Conservation (phyloP, 306 rosid genomes). For the Prunus dulcis region DNA sequence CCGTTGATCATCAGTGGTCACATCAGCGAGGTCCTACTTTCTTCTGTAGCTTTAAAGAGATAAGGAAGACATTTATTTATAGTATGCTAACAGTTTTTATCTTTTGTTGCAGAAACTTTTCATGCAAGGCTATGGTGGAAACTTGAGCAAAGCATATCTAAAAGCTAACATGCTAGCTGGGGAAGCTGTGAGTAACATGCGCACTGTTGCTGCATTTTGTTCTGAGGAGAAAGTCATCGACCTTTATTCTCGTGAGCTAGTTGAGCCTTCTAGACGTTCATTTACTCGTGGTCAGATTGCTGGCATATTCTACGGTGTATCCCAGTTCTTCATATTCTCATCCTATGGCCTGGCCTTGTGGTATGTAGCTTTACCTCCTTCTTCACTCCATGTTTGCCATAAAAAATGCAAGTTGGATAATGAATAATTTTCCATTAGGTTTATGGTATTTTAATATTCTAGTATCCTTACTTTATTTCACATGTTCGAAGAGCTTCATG, state of each 20-base stretch:
- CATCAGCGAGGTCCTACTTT: conserved; percentile 73
- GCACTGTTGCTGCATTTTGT: conserved; percentile 96
- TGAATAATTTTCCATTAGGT: background rate
- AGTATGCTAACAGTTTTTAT: background rate
- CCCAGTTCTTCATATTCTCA: conserved; percentile 94
- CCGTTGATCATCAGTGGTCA: conserved; percentile 90
- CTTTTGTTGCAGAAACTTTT: conserved; percentile 75
- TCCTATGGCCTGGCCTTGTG: conserved; percentile 96
- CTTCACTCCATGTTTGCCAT: background rate
- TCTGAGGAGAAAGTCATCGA: conserved; percentile 78
- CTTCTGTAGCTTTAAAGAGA: background rate
- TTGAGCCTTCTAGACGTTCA: conserved; percentile 74
- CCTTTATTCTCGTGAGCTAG: conserved; percentile 73
- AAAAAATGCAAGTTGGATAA: background rate
- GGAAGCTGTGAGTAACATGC: conserved; percentile 90
- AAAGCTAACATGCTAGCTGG: conserved; percentile 96
- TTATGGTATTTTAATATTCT: background rate
- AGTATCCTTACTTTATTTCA: background rate
- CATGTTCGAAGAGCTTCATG: too few species aligned
- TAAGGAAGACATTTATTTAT: background rate
- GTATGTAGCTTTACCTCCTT: conserved; percentile 38
- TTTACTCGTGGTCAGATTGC: conserved; percentile 89
- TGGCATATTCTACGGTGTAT: conserved; percentile 78
- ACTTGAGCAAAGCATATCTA: conserved; percentile 94
- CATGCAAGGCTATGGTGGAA: conserved; percentile 96